Percentiles rank a stretch among this genome's conserved stretches.
phyloP scores from a whole-genome alignment of 2,329 filamentous ascomycete genomes.

The Zalaria sp. region DNA sequence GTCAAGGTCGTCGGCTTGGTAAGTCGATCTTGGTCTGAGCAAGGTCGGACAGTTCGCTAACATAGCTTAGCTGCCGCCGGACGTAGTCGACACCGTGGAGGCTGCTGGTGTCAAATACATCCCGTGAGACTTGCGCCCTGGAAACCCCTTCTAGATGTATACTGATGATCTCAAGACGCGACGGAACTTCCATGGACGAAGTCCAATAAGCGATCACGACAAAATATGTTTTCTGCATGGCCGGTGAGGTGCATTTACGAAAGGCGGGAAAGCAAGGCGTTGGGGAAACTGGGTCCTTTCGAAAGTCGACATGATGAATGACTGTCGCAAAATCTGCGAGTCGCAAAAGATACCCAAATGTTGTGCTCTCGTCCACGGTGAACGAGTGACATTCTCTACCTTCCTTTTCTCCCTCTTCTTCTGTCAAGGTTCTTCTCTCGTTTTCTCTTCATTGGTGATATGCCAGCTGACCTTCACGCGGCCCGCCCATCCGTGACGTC shows the following conservation, averaged over 20 bases:
- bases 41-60: neutral
- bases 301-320: too few relatives aligned
- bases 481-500: too few relatives aligned
- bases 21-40: constrained; percentile 14
- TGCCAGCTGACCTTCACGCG: too few relatives aligned
- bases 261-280: neutral
- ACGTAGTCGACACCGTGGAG: constrained; percentile 41
- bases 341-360: too few relatives aligned
- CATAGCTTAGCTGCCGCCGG: constrained; percentile 36
- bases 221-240: neutral
- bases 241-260: neutral
- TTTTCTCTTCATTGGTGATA: too few relatives aligned
- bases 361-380: too few relatives aligned
- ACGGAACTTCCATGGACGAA: constrained; percentile 3
- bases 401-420: too few relatives aligned
- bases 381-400: too few relatives aligned
- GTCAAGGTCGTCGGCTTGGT: constrained; percentile 80
- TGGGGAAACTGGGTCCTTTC: neutral
- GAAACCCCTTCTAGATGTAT: neutral
- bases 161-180: constrained; percentile 1
- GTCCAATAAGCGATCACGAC: neutral
- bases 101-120: constrained; percentile 48
- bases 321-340: too few relatives aligned
- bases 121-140: constrained; percentile 26
- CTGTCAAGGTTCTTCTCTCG: too few relatives aligned